Percentiles rank a stretch among this genome's conserved stretches.
Conservation (phyloP, 176 grass and related monocot species). For the Oryza coarctata region DNA sequence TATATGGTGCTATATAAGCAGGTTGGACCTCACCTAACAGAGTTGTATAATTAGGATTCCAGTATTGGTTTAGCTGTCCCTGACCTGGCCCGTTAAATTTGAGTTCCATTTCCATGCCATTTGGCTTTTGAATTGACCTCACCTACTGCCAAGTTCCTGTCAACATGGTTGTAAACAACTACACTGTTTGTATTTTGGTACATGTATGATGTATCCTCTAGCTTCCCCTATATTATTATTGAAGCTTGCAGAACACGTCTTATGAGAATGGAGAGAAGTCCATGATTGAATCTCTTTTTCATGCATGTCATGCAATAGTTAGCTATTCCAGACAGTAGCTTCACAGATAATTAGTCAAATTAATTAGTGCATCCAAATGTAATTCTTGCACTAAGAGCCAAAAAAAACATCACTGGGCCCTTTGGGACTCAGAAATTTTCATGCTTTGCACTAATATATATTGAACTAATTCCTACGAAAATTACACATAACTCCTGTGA, state of each 20-base stretch:
- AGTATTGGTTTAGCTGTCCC: conserved; percentile 43
- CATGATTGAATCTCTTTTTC: neutral
- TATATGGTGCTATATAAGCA: conserved; percentile 18
- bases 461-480: too few species aligned
- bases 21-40: conserved; percentile 37
- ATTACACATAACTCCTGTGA: too few species aligned
- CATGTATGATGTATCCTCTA: conserved; percentile 6
- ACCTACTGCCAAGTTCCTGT: conserved; percentile 44
- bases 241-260: conserved; percentile 1
- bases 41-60: conserved; percentile 23
- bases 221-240: conserved; percentile 5
- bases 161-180: conserved; percentile 42
- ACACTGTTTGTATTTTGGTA: neutral
- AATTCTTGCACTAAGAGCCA: neutral
- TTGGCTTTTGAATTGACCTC: conserved; percentile 35
- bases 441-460: too few species aligned
- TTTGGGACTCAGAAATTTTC: neutral
- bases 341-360: neutral
- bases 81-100: conserved; percentile 31
- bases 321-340: neutral
- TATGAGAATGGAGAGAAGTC: neutral
- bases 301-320: neutral
- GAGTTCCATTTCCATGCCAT: conserved; percentile 35
- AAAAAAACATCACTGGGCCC: neutral
- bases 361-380: neutral